Base-by-base conservation (phyloP, 2,329 filamentous ascomycete genomes). In the Alternaria sp. region DNA sequence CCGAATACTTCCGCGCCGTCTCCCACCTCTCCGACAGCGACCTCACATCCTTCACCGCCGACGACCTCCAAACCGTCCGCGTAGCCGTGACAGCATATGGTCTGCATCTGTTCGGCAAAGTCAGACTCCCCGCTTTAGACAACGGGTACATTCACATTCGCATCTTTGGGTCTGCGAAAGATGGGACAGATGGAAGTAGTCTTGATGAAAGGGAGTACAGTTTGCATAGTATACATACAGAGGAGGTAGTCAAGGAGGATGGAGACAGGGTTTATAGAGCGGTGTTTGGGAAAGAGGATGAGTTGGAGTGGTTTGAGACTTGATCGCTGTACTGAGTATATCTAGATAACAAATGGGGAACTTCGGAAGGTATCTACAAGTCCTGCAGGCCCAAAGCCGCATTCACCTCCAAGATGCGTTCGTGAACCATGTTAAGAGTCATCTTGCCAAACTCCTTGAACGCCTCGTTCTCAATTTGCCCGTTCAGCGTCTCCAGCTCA, bases 11-110 rank as follows among this genome's bases (percentile, higher is more conserved):
- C 61, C 65, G 66, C 43, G 68, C 71, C 6, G 76, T 80, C 55
- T 82, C 82, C 49, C 58, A 70, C 19, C 74, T 86, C 11, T 77
- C 81, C 21, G 80, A 83, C 52, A 70, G 74, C 11, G 75, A 79
- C 1, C 71, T 79, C 19, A 59, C 66, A 19, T 72, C 73, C 11
- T 77, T 79, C 65, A 63, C 69, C 3, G 49, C 69, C 23, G 59
- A 57, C 13, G 68, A 77, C 50, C 69, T 79, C 45, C 68, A 71
- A 13, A 56, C 62, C 11, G 75, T 79, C 12, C 75, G 76, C 43
- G 74, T 74, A 4, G 76, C 70, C 13, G 59, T 62, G 13, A 73
- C 72, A 5, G 76, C 76, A 4, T 79, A 79, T 43, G 76, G 76
- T 10, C 62, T 79, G 8, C 75, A 78, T 55, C 60, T 79, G 0